Evolutionary conservation across 2,329 filamentous ascomycete genomes (phyloP).

Genomic region (Fusarium liriodendri): DNA sequence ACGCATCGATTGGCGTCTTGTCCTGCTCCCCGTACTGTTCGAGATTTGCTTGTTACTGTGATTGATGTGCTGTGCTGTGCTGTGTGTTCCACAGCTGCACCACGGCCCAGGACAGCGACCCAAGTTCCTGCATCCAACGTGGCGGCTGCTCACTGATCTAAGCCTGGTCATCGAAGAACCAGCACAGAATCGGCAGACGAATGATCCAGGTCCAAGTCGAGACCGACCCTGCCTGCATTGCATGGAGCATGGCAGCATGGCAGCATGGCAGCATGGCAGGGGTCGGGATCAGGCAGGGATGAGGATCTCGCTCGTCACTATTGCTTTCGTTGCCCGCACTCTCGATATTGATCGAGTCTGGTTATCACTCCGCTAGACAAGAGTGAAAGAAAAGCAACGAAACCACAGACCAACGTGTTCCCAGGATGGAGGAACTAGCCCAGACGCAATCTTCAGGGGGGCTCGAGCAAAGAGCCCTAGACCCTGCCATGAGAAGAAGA

Average conservation of each 20-base stretch:
- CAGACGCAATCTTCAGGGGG: slow-evolving; percentile 1
- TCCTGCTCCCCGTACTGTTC: slow-evolving; percentile 27
- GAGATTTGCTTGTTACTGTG: slow-evolving; percentile 9
- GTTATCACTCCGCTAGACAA: neutral
- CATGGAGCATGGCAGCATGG: slow-evolving; percentile 13
- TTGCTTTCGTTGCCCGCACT: slow-evolving; percentile 1
- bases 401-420: neutral
- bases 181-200: slow-evolving; percentile 22
- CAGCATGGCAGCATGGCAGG: slow-evolving; percentile 10
- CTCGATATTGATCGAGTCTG: neutral
- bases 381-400: neutral
- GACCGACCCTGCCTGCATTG: slow-evolving; percentile 20
- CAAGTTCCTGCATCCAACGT: slow-evolving; percentile 46
- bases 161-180: slow-evolving; percentile 24
- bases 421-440: neutral
- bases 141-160: slow-evolving; percentile 43
- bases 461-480: slow-evolving; percentile 2
- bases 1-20: slow-evolving; percentile 3
- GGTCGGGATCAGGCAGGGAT: neutral
- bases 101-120: slow-evolving; percentile 21
- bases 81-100: slow-evolving; percentile 28
- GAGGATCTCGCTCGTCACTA: neutral
- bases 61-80: slow-evolving; percentile 8
- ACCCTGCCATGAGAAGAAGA: slow-evolving; percentile 10
- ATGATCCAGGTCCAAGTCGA: slow-evolving; percentile 32